Base-by-base conservation (phyloP, 371 early-diverging fungal genomes). In the Rhizopus delemar region DNA sequence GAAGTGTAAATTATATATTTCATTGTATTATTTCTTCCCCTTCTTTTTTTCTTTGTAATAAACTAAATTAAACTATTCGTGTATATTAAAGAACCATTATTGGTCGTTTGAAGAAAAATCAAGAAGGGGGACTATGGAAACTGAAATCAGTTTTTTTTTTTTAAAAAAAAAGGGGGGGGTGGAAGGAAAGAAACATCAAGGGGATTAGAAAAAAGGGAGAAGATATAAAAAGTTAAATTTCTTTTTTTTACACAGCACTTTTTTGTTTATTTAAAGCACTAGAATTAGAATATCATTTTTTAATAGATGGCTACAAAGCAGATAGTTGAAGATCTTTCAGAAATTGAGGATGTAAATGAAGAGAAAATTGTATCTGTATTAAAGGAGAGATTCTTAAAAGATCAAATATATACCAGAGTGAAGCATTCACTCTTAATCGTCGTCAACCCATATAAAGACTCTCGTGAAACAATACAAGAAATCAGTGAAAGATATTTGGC, bases 401-500 rank as follows among this genome's bases (percentile, higher is more conserved):
- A 82, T 41, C 74, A 72, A 48, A 74, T 83, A 41, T 88, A 85
- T 64, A 89, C 92, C 39, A 78, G 83, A 16, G 76, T 91, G 56
- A 83, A 86, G 35, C 65, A 75, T 43, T 80, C 88, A 5, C 73
- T 73, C 8, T 68, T 92, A 0, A 62, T 79, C 5, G 67, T 73
- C 12, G 48, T 76, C 8, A 55, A 79, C 82, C 60, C 79, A 72
- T 58, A 71, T 82, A 60, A 87, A 84, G 52, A 82, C 84, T 12
- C 74, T 63, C 64, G 62, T 52, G 59, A 57, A 49, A 56, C 65
- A 38, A 64, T 61, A 15, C 59, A 69, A 59, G 58, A 77, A 74
- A 46, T 91, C 80, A 71, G 81, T 67, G 50, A 71, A 16, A 63
- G 63, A 16, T 79, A 76, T 54, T 59, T 79, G 15, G 57, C 68